These are phyloP conservation scores for Pichia kudriavzevii DNA, from an alignment of 1,139 yeast species.

Conservation along the genomic window DNA sequence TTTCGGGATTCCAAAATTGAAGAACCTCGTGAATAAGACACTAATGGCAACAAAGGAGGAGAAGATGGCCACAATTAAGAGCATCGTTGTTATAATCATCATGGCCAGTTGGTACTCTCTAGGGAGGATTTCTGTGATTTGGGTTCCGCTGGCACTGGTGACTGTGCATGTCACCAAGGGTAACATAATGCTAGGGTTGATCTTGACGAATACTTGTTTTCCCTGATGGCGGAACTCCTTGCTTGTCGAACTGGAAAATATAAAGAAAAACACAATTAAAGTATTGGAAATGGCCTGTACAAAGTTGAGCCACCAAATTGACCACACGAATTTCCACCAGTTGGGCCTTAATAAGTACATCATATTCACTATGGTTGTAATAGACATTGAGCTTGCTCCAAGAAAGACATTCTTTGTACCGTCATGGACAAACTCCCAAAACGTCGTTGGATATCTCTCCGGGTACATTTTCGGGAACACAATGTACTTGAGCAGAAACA, in stretches of 20 bases:
- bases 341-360: conserved; percentile 29
- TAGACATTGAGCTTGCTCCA: conserved; percentile 80
- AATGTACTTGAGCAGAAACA: conserved; percentile 35
- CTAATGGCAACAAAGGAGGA: conserved; percentile 52
- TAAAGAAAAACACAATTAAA: conserved; percentile 6
- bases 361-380: conserved; percentile 55
- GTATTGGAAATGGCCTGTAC: conserved; percentile 35
- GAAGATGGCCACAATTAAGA: conserved; percentile 64
- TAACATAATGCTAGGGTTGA: conserved; percentile 31
- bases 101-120: too few relatives aligned
- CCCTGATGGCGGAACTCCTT: conserved; percentile 18
- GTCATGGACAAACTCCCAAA: conserved; percentile 35
- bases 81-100: conserved; percentile 44
- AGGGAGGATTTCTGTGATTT: too few relatives aligned
- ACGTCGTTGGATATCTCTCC: conserved; percentile 27
- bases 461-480: conserved; percentile 21
- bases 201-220: conserved; percentile 1
- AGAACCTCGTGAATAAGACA: conserved; percentile 51
- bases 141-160: conserved; percentile 57
- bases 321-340: conserved; percentile 42
- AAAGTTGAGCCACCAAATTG: conserved; percentile 65
- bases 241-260: conserved; percentile 9
- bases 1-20: conserved; percentile 54
- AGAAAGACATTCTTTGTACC: conserved; percentile 43
- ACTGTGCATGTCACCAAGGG: conserved; percentile 78